phyloP scores from a whole-genome alignment of 2,329 filamentous ascomycete species.

The Dothistroma pini region DNA sequence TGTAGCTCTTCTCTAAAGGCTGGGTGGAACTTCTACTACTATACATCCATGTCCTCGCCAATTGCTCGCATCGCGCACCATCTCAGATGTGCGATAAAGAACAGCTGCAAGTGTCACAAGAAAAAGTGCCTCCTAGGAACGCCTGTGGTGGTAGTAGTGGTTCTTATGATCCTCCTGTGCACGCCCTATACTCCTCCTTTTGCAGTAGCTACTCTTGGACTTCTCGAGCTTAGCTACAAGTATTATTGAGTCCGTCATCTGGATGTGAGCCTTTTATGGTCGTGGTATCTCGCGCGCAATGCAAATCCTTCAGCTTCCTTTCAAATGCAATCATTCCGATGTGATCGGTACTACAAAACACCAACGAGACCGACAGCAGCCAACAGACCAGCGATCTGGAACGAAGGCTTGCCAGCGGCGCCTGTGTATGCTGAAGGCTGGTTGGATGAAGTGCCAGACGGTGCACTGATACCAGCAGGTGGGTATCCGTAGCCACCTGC shows the following conservation, averaged over 20 bases:
- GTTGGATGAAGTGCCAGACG: neutral
- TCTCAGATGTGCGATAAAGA: neutral
- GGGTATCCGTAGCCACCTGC: neutral
- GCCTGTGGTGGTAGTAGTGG: neutral
- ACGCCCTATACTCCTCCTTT: neutral
- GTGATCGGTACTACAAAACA: slow-evolving; percentile 6
- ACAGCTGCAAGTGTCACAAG: neutral
- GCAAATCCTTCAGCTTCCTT: neutral
- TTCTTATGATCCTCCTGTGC: neutral
- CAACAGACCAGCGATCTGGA: slow-evolving; percentile 8
- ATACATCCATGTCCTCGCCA: neutral
- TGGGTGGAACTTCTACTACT: neutral
- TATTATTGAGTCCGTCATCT: neutral
- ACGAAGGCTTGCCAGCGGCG: slow-evolving; percentile 8
- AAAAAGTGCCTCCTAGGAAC: neutral
- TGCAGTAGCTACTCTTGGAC: neutral
- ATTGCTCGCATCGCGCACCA: neutral
- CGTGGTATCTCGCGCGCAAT: neutral
- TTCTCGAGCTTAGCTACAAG: neutral
- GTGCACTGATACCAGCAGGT: neutral
- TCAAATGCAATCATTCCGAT: neutral
- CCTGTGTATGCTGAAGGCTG: slow-evolving; percentile 7
- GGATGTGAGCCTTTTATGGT: slow-evolving; percentile 15
- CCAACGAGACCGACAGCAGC: slow-evolving; percentile 9
- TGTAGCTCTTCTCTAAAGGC: neutral